Base-by-base conservation (phyloP, 495 filamentous ascomycete genomes). In the Cladorrhinum samala region DNA sequence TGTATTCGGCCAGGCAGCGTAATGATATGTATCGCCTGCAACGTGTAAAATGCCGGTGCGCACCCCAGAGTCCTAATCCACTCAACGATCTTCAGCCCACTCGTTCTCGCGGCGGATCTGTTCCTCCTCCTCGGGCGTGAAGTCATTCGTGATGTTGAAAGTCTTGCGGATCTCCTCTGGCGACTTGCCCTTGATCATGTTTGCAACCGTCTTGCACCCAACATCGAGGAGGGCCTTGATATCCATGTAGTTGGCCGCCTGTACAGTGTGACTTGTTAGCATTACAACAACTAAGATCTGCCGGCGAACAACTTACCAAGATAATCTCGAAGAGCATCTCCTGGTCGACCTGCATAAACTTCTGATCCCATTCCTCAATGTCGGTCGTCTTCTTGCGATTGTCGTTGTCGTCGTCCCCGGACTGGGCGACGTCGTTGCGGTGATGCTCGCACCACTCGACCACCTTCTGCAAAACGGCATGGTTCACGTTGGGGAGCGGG, bases 271-370 rank as follows among this genome's bases (percentile, higher is more conserved):
- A n/a, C n/a, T n/a, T 38, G 47, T 55, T 55, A 50, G 49, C 20
- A 21, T 44, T 54, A 9, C 4, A 20, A 39, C 3, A 36, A 14
- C 13, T 7, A 18, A 39, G 30, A 21, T 11, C 2, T 20, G 33
- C 20, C 19, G 44, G 25, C 39, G 5, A 1, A 13, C 13, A 24
- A 81, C 87, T 46, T 81, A 95, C 91, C 24, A 98, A 77, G 56
- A 98, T 98, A 65, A 98, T 97, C 76, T 98, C 93, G 56, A 98
- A 98, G 1, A 98, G 81, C 93, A 98, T 96, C 73, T 98, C 93
- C 66, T 98, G 93, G 66, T 98, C 93, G 8, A 98, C 93, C 72
- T 97, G 93, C 93, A 97, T 98, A 69, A 96, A 98, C 69, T 98
- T 98, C 70, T 96, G 93, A 61, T 98, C 93, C 93, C 93, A 98